Evolutionary conservation across 768 basidiomycete species (phyloP).

Genomic region (Glaciozyma antarctica): DNA sequence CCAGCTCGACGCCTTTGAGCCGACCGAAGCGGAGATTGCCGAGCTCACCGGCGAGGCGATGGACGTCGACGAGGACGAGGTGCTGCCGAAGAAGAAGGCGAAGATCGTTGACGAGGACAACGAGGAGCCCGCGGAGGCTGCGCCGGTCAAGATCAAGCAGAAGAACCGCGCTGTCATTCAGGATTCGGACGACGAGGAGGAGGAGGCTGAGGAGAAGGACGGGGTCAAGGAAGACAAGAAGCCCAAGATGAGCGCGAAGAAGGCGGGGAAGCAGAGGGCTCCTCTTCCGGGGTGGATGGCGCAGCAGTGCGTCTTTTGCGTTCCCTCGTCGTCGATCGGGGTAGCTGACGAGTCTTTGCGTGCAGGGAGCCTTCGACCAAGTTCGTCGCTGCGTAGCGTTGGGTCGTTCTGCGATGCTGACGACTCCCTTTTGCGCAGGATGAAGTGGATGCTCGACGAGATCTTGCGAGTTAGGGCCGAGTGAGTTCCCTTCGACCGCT

Average conservation of each 20-base stretch:
- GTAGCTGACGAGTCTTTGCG: background rate
- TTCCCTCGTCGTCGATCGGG: background rate
- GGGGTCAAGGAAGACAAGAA: background rate
- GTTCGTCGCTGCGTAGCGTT: background rate
- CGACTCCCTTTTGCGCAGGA: too few species aligned
- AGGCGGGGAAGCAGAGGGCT: slow-evolving; percentile 17
- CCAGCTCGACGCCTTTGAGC: slow-evolving; percentile 53
- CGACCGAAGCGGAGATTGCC: slow-evolving; percentile 51
- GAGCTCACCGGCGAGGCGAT: slow-evolving; percentile 20
- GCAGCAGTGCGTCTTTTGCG: slow-evolving; percentile 1
- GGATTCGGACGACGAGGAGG: slow-evolving; percentile 25
- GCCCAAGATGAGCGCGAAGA: slow-evolving; percentile 12
- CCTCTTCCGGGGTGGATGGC: slow-evolving; percentile 7
- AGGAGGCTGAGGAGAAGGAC: slow-evolving; percentile 20
- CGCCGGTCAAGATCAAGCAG: slow-evolving; percentile 25
- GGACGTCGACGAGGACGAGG: slow-evolving; percentile 19
- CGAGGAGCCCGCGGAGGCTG: slow-evolving; percentile 40
- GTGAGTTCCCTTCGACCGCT: background rate
- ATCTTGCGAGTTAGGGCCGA: slow-evolving; percentile 8
- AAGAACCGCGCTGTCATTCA: slow-evolving; percentile 23
- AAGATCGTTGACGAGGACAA: slow-evolving; percentile 33
- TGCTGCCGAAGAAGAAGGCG: slow-evolving; percentile 15
- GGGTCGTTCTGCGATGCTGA: too few species aligned
- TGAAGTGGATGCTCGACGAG: slow-evolving; percentile 15
- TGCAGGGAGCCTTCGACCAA: slow-evolving; percentile 20